phyloP scores from a whole-genome alignment of 306 rosid genomes.

The Oemleria cerasiformis region DNA sequence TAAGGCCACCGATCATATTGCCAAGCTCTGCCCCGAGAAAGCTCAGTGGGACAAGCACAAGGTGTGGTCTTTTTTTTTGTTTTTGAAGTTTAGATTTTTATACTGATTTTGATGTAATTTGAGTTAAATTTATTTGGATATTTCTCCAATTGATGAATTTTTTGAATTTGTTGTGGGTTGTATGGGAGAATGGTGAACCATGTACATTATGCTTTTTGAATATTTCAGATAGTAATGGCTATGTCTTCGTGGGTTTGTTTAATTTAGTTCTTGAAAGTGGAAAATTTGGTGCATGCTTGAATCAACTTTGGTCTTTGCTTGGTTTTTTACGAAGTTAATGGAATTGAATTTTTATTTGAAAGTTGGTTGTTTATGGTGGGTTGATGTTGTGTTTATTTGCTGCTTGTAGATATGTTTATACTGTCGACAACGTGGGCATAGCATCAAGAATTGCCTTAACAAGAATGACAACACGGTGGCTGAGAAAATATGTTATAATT shows the following conservation, averaged over 20 bases:
- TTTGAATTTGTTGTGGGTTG: not conserved
- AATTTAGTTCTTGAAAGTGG: not conserved
- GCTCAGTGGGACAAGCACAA: slow-evolving; percentile 78
- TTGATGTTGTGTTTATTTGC: slow-evolving; percentile 13
- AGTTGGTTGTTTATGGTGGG: not conserved
- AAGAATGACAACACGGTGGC: slow-evolving; percentile 39
- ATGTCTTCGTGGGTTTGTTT: not conserved
- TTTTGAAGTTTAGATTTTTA: not conserved
- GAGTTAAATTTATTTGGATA: not conserved
- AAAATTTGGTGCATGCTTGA: not conserved
- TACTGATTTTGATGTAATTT: not conserved
- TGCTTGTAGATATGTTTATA: slow-evolving; percentile 73
- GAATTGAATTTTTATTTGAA: not conserved
- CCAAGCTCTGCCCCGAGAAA: slow-evolving; percentile 68
- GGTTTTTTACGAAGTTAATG: not conserved
- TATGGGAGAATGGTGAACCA: not conserved
- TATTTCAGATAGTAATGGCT: not conserved
- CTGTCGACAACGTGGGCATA: slow-evolving; percentile 81
- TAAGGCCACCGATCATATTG: slow-evolving; percentile 64
- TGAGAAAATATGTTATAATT: slow-evolving; percentile 67
- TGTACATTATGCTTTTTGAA: not conserved
- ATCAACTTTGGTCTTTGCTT: not conserved
- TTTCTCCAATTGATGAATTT: not conserved
- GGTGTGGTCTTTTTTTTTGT: slow-evolving; percentile 20
- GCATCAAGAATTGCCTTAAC: slow-evolving; percentile 75